Conservation (phyloP, 176 grass and related monocot species). For the Eremochloa ophiuroides region DNA sequence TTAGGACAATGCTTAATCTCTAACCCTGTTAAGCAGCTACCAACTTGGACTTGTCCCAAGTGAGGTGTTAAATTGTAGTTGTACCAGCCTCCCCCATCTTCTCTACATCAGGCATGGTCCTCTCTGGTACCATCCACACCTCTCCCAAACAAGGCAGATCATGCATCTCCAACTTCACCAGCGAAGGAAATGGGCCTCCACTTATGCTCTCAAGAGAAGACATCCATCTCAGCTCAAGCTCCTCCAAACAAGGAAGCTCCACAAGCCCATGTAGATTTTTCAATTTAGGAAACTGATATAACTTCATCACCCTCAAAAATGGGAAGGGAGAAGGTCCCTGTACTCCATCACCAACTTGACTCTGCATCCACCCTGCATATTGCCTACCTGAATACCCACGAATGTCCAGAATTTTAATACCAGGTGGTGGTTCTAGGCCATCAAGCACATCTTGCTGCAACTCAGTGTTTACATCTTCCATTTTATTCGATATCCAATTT, state of each 20-base stretch:
- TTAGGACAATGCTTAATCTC: background rate
- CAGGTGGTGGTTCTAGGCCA: no score
- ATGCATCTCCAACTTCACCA: no score
- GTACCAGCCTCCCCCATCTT: no score
- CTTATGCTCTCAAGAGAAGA: no score
- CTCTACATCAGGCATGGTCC: no score
- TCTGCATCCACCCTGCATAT: background rate
- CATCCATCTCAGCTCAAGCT: no score
- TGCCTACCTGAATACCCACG: background rate
- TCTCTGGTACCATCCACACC: background rate
- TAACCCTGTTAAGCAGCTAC: background rate
- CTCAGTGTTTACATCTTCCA: no score
- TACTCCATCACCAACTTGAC: background rate
- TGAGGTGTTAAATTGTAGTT: no score
- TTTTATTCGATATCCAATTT: fast-evolving
- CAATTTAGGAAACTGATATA: background rate
- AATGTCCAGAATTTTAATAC: background rate
- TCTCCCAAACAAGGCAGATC: background rate
- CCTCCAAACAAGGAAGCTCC: no score
- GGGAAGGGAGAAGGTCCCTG: background rate
- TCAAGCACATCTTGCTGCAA: no score
- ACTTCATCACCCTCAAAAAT: background rate
- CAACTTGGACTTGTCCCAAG: no score
- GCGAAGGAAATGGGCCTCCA: no score
- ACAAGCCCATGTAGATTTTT: background rate